These are phyloP conservation scores for Aspergillus sp. DNA, from an alignment of 2,329 filamentous ascomycete species.

Conservation along the genomic window DNA sequence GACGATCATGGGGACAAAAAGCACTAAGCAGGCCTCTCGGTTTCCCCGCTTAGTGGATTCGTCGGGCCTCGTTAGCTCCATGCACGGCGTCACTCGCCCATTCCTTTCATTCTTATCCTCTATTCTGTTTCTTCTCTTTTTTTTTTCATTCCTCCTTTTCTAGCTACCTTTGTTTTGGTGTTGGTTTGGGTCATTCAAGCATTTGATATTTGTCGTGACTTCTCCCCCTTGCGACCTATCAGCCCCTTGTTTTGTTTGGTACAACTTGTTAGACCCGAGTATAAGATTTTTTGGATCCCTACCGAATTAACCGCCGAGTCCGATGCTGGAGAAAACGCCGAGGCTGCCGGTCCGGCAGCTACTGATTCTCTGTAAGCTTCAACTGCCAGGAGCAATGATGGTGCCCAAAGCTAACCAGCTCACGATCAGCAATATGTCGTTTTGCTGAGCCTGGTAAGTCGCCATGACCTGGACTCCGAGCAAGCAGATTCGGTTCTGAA, in stretches of 20 bases:
- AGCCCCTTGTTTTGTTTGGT: background rate
- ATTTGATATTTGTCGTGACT: background rate
- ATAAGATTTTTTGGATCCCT: background rate
- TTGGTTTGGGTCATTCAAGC: background rate
- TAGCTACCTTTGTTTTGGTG: slow-evolving; percentile 2
- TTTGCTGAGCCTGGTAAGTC: slow-evolving; percentile 67
- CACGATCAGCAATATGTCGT: slow-evolving; percentile 65
- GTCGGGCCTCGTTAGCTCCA: background rate
- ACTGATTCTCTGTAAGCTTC: slow-evolving; percentile 67
- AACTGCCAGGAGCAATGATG: background rate
- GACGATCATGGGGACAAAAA: background rate
- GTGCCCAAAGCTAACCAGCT: background rate
- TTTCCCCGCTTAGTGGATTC: background rate
- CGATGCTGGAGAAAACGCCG: slow-evolving; percentile 38
- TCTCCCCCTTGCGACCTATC: background rate
- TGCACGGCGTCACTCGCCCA: background rate
- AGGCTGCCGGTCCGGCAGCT: slow-evolving; percentile 77
- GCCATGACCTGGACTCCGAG: background rate
- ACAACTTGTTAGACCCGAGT: background rate
- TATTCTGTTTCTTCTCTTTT: background rate
- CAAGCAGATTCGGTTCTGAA: slow-evolving; percentile 1
- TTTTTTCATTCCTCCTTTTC: background rate
- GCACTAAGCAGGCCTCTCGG: background rate
- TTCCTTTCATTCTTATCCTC: background rate
- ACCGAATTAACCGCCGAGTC: background rate